Conservation (phyloP, 352 stramenopile species). For the Phytophthora chlamydospora region DNA sequence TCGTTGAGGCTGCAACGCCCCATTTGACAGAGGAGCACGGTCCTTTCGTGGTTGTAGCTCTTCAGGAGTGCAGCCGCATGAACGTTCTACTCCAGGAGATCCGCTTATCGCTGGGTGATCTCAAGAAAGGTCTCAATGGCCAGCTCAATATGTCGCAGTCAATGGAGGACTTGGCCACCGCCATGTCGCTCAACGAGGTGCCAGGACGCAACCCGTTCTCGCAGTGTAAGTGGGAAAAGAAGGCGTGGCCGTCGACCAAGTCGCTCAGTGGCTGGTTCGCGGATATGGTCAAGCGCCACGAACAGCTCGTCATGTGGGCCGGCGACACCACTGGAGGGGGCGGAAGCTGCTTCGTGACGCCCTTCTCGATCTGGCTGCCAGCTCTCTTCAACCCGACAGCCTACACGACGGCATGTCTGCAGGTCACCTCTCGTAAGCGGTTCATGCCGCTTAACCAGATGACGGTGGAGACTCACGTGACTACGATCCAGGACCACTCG, state of each 20-base stretch:
- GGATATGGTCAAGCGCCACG: slow-evolving; percentile 93
- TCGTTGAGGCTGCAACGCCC: slow-evolving; percentile 88
- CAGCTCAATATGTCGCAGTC: slow-evolving; percentile 96
- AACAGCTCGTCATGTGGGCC: slow-evolving; percentile 91
- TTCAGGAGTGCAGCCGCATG: slow-evolving; percentile 96
- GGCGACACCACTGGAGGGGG: slow-evolving; percentile 53
- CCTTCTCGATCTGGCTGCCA: slow-evolving; percentile 95
- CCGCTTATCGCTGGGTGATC: slow-evolving; percentile 87
- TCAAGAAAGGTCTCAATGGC: slow-evolving; percentile 96
- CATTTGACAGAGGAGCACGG: slow-evolving; percentile 88
- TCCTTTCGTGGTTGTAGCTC: slow-evolving; percentile 94
- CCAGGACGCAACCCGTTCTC: slow-evolving; percentile 95
- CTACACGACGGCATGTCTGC: slow-evolving; percentile 95
- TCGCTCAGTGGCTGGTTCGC: slow-evolving; percentile 91
- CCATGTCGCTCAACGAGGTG: slow-evolving; percentile 94
- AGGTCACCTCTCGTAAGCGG: slow-evolving; percentile 94
- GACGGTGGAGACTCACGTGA: slow-evolving; percentile 96
- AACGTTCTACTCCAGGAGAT: slow-evolving; percentile 94
- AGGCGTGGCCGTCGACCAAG: slow-evolving; percentile 96
- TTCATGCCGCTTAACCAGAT: slow-evolving; percentile 95
- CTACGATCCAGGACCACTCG: slow-evolving; percentile 90
- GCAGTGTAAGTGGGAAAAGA: slow-evolving; percentile 96
- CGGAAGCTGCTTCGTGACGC: slow-evolving; percentile 78
- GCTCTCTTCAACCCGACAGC: slow-evolving; percentile 96
- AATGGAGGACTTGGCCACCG: slow-evolving; percentile 94